phyloP scores from a whole-genome alignment of 2,329 filamentous ascomycete species.

The Penicillium sp. region DNA sequence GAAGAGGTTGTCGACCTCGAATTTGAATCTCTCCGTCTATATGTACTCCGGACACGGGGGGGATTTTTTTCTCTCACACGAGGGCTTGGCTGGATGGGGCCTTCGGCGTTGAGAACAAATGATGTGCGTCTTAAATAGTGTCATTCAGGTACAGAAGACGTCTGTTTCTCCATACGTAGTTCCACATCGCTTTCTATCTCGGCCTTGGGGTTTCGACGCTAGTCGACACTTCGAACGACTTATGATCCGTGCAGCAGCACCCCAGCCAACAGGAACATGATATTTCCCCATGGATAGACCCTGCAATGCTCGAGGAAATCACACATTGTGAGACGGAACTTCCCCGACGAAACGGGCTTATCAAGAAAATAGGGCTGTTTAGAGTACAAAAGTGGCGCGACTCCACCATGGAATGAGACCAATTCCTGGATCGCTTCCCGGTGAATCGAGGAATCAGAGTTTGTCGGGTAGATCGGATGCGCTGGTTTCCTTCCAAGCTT shows the following conservation, averaged over 20 bases:
- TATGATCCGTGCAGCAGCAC: background rate
- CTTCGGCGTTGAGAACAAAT: background rate
- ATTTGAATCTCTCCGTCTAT: background rate
- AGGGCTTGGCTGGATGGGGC: background rate
- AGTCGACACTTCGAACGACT: background rate
- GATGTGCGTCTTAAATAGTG: background rate
- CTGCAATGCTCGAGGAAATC: background rate
- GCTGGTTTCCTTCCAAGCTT: background rate
- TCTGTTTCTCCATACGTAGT: background rate
- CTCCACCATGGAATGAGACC: background rate
- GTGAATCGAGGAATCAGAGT: background rate
- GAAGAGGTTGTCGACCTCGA: background rate
- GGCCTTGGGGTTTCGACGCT: background rate
- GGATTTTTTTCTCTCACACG: background rate
- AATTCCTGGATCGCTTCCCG: background rate
- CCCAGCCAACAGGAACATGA: background rate
- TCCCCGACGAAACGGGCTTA: background rate
- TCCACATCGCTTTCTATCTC: background rate
- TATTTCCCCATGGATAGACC: background rate
- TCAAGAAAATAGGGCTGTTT: background rate
- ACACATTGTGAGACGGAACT: background rate
- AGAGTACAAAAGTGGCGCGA: background rate
- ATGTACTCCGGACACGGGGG: background rate
- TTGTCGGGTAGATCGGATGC: background rate
- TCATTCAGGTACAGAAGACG: background rate